Percentiles rank a stretch among this genome's conserved stretches.
Conservation (phyloP, 192 early-diverging fungal genomes). For the Phlyctochytrium bullatum region DNA sequence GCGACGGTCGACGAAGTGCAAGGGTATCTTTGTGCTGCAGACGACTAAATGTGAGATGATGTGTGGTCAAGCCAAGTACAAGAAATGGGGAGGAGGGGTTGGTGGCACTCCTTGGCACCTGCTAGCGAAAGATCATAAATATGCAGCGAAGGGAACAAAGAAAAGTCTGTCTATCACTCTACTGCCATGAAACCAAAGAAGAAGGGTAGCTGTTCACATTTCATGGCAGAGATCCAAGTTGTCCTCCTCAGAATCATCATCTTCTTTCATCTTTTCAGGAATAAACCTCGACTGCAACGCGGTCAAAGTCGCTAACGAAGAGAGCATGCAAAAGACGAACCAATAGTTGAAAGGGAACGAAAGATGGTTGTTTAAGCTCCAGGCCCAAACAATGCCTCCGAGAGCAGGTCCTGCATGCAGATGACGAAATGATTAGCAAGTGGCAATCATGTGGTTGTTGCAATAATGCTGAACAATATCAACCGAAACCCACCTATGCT, state of each 20-base stretch:
- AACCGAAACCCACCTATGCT: constrained; percentile 10
- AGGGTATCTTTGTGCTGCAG: no score
- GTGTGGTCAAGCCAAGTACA: no score
- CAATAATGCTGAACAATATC: no score
- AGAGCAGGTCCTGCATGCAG: constrained; percentile 16
- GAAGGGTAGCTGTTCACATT: neutral
- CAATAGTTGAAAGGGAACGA: constrained; percentile 30
- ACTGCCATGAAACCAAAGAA: no score
- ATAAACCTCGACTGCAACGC: neutral
- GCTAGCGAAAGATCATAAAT: no score
- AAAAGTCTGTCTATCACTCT: no score
- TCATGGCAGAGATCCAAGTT: neutral
- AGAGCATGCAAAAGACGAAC: constrained; percentile 21
- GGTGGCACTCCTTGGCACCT: no score
- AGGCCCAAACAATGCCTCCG: constrained; percentile 31
- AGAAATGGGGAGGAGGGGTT: no score
- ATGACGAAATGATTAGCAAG: neutral
- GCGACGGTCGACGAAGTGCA: no score
- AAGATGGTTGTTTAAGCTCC: constrained; percentile 25
- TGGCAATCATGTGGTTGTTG: no score
- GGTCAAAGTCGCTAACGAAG: neutral
- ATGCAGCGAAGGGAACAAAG: no score
- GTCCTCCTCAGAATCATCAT: neutral
- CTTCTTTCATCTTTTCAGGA: neutral
- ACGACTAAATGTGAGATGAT: no score